Evolutionary conservation across 163 green algal genomes (phyloP), one percentile per base, ranked within the genome.

Genomic region (Trebouxia gelatinosa): DNA sequence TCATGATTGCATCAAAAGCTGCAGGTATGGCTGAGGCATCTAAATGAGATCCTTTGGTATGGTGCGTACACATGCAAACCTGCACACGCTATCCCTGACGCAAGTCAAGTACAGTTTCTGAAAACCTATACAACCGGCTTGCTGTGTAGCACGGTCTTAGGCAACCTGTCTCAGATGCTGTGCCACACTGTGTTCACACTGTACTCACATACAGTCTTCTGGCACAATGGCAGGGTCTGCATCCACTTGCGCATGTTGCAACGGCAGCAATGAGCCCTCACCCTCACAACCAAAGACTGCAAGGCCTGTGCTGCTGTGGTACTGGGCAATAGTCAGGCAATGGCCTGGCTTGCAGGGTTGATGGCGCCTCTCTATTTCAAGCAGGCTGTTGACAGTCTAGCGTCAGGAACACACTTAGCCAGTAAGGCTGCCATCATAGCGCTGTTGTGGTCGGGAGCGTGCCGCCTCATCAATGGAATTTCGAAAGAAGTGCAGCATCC

Each of bases 401-500:
- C 70, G 0, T 54, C 64, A 13, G 35, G 50, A 13, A 72, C 64
- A 21, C 35, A 51, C 34, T 39, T 76, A 19, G 80, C 75, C 23
- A 29, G 75, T 11, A 26, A 32, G 28, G 66, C 62, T 32, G 51
- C 40, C 21, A 46, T 83, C 2, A 38, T 66, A 16, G 74, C 70
- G 5, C 58, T 80, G 46, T 43, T 80, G 35, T 71, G 29, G 78
- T 83, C 29, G 28, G 93, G 92, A 3, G 34, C 80, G 7, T 91
- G 87, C 81, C 88, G 96, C 40, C 85, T 89, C 16, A 57, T 95
- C 2, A 91, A 87, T 77, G 85, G 89, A 9, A 40, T 98, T 32
- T 80, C 86, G 16, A 98, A 95, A 75, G 95, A 99, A 84, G n/a
- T 94, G 38, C 91, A 96, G 75, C 79, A 88, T 29, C 89, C 95